A percentile compares a stretch with the other conserved stretches of the same genome.
phyloP scores from a whole-genome alignment of 345 rosid species.

The Moricandia arvensis region DNA sequence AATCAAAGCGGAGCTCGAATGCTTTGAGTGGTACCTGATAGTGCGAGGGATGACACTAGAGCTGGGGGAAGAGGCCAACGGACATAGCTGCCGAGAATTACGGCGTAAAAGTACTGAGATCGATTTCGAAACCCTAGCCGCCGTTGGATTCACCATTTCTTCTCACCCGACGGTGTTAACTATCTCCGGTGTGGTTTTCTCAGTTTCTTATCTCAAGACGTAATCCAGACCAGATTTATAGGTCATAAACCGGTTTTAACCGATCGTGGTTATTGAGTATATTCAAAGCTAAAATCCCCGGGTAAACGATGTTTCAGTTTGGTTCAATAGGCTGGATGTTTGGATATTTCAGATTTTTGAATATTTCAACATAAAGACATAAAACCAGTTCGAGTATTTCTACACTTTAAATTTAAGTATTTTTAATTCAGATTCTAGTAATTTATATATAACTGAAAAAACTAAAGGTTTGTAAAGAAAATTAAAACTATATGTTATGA shows the following conservation, averaged over 20 bases:
- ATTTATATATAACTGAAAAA: too few species aligned
- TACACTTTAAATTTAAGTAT: too few species aligned
- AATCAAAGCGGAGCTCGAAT: slow-evolving; percentile 10
- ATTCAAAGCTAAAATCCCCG: neutral
- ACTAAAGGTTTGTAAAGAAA: too few species aligned
- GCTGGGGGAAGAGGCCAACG: slow-evolving; percentile 7
- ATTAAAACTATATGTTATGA: too few species aligned
- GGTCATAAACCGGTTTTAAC: neutral
- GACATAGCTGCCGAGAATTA: slow-evolving; percentile 24
- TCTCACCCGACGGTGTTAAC: slow-evolving; percentile 5
- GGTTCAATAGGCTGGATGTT: too few species aligned
- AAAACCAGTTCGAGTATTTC: too few species aligned
- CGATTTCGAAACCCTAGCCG: slow-evolving; percentile 39
- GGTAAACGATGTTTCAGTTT: neutral
- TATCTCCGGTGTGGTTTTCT: neutral
- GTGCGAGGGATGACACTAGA: neutral
- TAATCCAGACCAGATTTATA: neutral
- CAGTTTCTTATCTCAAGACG: neutral
- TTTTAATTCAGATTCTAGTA: too few species aligned
- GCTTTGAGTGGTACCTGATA: slow-evolving; percentile 36
- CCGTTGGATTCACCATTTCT: slow-evolving; percentile 32
- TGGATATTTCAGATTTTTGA: too few species aligned
- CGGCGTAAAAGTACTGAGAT: slow-evolving; percentile 22
- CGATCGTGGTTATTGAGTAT: neutral
- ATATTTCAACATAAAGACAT: too few species aligned